Percentiles rank a stretch among this genome's conserved stretches.
Conservation (phyloP, 2,329 filamentous ascomycete genomes). For the Talaromyces sp. region DNA sequence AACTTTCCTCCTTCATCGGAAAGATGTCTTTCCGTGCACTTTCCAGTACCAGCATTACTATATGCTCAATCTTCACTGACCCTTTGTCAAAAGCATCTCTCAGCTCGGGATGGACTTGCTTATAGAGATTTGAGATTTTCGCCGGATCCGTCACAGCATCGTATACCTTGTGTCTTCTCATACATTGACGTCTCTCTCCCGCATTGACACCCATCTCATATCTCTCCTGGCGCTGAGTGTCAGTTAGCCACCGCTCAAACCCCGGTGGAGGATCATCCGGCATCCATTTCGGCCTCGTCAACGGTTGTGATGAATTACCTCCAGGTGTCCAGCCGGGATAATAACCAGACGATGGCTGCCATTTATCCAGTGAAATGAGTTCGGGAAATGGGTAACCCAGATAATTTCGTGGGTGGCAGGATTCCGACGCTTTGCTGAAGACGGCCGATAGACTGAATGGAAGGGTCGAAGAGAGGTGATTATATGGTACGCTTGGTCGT, state of each 20-base stretch:
- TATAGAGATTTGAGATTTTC: conserved; percentile 37
- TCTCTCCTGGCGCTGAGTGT: conserved; percentile 19
- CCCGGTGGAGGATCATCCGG: conserved; percentile 28
- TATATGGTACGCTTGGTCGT: conserved; percentile 35
- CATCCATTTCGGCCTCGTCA: conserved; percentile 29
- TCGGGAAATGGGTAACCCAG: conserved; percentile 29
- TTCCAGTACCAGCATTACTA: conserved; percentile 40
- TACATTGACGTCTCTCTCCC: not conserved
- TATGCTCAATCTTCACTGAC: conserved; percentile 37
- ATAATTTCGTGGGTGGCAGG: conserved; percentile 24
- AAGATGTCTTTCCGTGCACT: conserved; percentile 42
- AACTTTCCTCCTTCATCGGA: conserved; percentile 35
- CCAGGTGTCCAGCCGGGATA: conserved; percentile 9
- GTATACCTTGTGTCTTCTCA: conserved; percentile 22
- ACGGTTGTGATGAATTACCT: conserved; percentile 23
- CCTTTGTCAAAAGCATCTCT: conserved; percentile 28
- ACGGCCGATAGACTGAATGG: conserved; percentile 35
- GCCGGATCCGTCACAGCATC: conserved; percentile 36
- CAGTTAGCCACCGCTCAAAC: conserved; percentile 31
- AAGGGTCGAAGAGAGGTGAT: conserved; percentile 36
- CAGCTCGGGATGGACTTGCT: conserved; percentile 31
- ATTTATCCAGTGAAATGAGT: not conserved
- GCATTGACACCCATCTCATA: not conserved
- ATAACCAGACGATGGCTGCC: not conserved
- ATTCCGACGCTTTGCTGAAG: conserved; percentile 25